Conservation (phyloP, 1,284 basidiomycete species). For the Binderoboletus segoi region DNA sequence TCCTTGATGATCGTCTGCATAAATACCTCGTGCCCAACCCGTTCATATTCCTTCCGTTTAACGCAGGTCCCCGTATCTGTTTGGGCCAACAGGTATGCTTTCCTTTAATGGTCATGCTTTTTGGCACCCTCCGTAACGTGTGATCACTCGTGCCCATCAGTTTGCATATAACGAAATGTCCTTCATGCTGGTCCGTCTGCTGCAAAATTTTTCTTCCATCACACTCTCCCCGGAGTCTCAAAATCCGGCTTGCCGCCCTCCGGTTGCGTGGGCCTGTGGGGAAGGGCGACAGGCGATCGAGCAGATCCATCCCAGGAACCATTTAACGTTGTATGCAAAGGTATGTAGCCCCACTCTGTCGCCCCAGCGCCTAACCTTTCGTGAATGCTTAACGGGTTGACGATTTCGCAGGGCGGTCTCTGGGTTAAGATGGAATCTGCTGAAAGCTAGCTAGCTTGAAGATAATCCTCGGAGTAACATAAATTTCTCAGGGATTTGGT, state of each 20-base stretch:
- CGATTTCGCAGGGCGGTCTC: slow-evolving; percentile 25
- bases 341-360: slow-evolving; percentile 6
- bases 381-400: not conserved
- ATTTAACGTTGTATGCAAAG: slow-evolving; percentile 56
- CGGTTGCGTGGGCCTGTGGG: slow-evolving; percentile 45
- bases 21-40: slow-evolving; percentile 37
- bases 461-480: no score
- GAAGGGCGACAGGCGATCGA: slow-evolving; percentile 50
- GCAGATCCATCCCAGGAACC: slow-evolving; percentile 51
- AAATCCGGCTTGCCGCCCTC: slow-evolving; percentile 46
- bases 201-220: slow-evolving; percentile 58
- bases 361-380: no score
- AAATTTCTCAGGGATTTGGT: no score
- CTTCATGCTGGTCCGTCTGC: slow-evolving; percentile 64
- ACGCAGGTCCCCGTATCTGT: slow-evolving; percentile 53
- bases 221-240: slow-evolving; percentile 48
- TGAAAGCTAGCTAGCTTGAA: slow-evolving; percentile 10
- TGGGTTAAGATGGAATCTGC: slow-evolving; percentile 33
- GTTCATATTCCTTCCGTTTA: slow-evolving; percentile 54
- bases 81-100: slow-evolving; percentile 40
- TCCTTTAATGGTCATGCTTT: not conserved
- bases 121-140: not conserved
- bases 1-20: slow-evolving; percentile 42
- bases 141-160: slow-evolving; percentile 35
- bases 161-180: slow-evolving; percentile 73